Evolutionary conservation across 2,329 filamentous ascomycete genomes (phyloP), one percentile per base, ranked within the genome.

Genomic region (Coniella vitis): DNA sequence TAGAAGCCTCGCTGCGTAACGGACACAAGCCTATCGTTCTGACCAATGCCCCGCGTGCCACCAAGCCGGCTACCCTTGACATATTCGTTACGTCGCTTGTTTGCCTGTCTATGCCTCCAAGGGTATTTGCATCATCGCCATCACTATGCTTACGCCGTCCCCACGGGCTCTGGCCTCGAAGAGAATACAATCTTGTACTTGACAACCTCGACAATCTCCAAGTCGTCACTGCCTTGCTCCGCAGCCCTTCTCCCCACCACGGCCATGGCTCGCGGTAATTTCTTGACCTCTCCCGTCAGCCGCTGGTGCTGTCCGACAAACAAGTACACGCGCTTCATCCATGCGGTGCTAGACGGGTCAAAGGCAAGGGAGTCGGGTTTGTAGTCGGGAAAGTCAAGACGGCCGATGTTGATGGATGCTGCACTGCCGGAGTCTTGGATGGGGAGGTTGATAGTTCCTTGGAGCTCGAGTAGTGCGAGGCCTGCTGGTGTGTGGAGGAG

Each of bases 321-420:
- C 42, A 97, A 70, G 61, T 95, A 87, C 22, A 91, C 89, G 32
- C 81, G 77, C 68, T 90, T 94, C 87, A 91, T 95, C 90, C 90
- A 96, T 9, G 77, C 78, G 0, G 79, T 83, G 57, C 80, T 76
- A 14, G 71, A 71, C 0, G 64, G 58, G 39, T 71, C 71, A 9
- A 50, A 53, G 2, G 47, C 38, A 48, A 68, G 59, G 3, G 61
- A 59, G 22, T 76, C 69, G 8, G 78, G 67, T 45, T 79, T 72
- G 63, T 90, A 88, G 58, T 87, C 71, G 5, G 67, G 68, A 45
- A 76, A 65, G 36, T 66, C 64, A 29, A 75, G 57, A 9, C 65
- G 65, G 54, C 67, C 73, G 25, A 77, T 65, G 4, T 66, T 61
- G 2, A 72, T 63, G 47, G 65, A 7, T 14, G 3, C 16, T 8